Evolutionary conservation across 192 early-diverging fungal species (phyloP), one percentile per base, ranked within the genome.

Genomic region (Ambispora gerdemannii): DNA sequence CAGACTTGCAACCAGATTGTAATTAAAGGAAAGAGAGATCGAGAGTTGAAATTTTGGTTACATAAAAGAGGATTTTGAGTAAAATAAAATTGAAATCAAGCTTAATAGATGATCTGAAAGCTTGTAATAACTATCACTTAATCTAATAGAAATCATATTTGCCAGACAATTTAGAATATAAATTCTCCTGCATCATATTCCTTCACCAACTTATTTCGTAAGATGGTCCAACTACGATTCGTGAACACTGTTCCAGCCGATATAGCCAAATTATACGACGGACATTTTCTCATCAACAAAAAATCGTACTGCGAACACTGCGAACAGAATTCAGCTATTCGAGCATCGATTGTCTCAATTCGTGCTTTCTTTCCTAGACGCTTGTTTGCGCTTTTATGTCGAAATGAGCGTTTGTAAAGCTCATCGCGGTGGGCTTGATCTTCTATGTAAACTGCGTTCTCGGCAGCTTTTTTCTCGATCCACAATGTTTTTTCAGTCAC

Each of bases 61-160:
- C 70, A 65, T 30, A 73, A 72, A 35, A 80, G 77, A 60, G 79
- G 79, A 30, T 80, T 80, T 68, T 80, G 19, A 67, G n/a, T n/a
- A n/a, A n/a, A n/a, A n/a, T n/a, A n/a, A n/a, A n/a, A n/a, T n/a
- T n/a, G n/a, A n/a, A n/a, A n/a, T n/a, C n/a, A n/a, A n/a, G n/a
- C n/a, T n/a, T n/a, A n/a, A n/a, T n/a, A n/a, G n/a, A n/a, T n/a
- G n/a, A n/a, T n/a, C n/a, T n/a, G n/a, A n/a, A n/a, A n/a, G n/a
- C n/a, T n/a, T n/a, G n/a, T n/a, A n/a, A n/a, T n/a, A n/a, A n/a
- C n/a, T n/a, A n/a, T n/a, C n/a, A n/a, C n/a, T n/a, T n/a, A n/a
- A n/a, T n/a, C n/a, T n/a, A n/a, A n/a, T n/a, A n/a, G n/a, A n/a
- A n/a, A n/a, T n/a, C n/a, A n/a, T n/a, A n/a, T n/a, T n/a, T n/a